These are phyloP conservation scores for Candida mesenterica DNA, from an alignment of 1,139 yeast species.

Conservation along the genomic window DNA sequence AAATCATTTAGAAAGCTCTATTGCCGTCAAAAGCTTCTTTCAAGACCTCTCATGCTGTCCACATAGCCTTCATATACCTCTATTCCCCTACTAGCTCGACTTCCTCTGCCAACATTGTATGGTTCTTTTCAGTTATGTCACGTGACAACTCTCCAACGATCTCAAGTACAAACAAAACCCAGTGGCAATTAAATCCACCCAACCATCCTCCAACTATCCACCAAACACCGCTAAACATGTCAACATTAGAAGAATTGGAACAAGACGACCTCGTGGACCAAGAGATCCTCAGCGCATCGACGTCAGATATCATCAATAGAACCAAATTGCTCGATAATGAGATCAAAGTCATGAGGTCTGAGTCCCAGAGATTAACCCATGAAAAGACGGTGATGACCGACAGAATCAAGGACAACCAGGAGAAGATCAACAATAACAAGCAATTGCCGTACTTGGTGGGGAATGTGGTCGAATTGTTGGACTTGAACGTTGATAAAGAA, in stretches of 20 bases:
- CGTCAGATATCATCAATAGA: slow-evolving; percentile 82
- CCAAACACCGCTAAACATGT: no score
- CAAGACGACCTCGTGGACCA: slow-evolving; percentile 62
- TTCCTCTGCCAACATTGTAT: no score
- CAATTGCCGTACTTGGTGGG: slow-evolving; percentile 96
- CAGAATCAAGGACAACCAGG: slow-evolving; percentile 93
- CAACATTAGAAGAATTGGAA: slow-evolving; percentile 70
- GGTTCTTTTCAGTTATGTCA: no score
- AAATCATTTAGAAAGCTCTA: no score
- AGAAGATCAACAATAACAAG: slow-evolving; percentile 91
- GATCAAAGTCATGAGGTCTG: slow-evolving; percentile 92
- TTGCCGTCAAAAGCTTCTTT: no score
- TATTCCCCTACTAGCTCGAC: no score
- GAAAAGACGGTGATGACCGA: slow-evolving; percentile 92
- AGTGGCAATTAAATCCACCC: no score
- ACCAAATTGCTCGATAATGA: slow-evolving; percentile 90
- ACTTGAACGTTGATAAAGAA: slow-evolving; percentile 84
- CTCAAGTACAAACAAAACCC: background rate
- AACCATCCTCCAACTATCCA: no score
- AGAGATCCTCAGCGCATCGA: slow-evolving; percentile 75
- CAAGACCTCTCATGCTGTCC: no score
- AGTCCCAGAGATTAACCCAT: slow-evolving; percentile 84
- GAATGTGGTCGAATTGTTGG: slow-evolving; percentile 93
- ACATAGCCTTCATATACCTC: no score
- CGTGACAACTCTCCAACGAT: background rate